Base-by-base conservation (phyloP, 345 rosid species). In the Heritiera fomes region DNA sequence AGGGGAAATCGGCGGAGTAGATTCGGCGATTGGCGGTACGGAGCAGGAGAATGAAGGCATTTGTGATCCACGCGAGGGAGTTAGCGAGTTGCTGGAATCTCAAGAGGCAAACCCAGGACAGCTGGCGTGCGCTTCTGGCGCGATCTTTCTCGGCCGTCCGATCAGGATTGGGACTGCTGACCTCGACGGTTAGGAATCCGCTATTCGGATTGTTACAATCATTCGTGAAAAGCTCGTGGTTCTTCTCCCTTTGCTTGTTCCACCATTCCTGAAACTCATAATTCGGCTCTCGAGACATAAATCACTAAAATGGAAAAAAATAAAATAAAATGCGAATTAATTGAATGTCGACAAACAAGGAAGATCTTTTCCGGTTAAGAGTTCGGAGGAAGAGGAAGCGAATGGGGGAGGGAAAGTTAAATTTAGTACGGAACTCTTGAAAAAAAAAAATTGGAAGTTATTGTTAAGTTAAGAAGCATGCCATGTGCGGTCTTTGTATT, bases 1-100 rank as follows among this genome's bases (percentile, higher is more conserved):
- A 80, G 1, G 83, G 69, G 0, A 89, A 81, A 56, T 69, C 38
- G 9, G 85, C 74, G 7, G 87, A 78, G 34, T 88, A 80, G 84
- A 93, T 90, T 82, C 94, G 87, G 30, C 92, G 97, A 82, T 87
- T 89, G 40, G 95, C 97, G 3, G 95, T 93, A 40, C 95, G 95
- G 53, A 93, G 67, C 76, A 93, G 83, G 79, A 73, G 43, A 28
- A 95, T 3, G 71, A 71, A 85, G 7, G 87, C 80, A 81, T 69
- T 71, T 5, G 89, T 80, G 73, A 93, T 62, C 87, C 91, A 93
- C 17, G 81, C 85, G 82, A 91, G 50, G 79, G 92, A 90, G 60
- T 86, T 41, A 3, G 90, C 85, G 77, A 95, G 86, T 45, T 91
- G 92, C 47, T 90, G 90, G 80, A 93, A 81, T 86, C 83, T 92